phyloP scores from a whole-genome alignment of 257 asterid species.

The Solanum dulcamara region DNA sequence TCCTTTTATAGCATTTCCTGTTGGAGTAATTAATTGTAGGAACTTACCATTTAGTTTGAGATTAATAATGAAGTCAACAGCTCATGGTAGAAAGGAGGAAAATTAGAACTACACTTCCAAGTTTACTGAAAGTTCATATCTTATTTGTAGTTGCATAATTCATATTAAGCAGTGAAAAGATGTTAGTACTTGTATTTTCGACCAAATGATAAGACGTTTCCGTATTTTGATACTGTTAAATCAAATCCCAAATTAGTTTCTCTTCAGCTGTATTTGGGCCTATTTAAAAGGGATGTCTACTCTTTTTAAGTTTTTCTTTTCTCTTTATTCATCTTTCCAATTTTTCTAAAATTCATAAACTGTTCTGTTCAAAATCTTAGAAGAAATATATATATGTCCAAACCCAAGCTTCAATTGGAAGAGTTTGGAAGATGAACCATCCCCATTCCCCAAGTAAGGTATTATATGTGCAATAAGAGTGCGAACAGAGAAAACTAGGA shows the following conservation, averaged over 20 bases:
- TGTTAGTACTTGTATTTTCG: neutral
- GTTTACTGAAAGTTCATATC: neutral
- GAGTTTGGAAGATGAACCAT: neutral
- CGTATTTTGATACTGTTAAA: neutral
- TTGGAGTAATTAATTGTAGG: neutral
- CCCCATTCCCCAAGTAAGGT: neutral
- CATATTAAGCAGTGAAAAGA: neutral
- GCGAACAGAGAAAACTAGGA: neutral
- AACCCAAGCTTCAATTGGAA: neutral
- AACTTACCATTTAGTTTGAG: neutral
- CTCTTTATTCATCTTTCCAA: neutral
- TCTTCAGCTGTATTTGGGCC: neutral
- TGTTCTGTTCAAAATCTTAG: neutral
- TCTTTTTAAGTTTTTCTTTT: neutral
- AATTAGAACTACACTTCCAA: neutral
- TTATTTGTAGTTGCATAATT: neutral
- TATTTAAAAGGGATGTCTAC: neutral
- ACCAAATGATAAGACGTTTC: neutral
- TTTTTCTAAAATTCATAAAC: neutral
- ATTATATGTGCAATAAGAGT: neutral
- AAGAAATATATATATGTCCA: neutral
- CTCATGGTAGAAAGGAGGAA: neutral
- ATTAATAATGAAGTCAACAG: neutral
- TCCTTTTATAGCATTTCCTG: neutral
- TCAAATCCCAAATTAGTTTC: neutral